Conservation (phyloP, 805 yeast genomes). For the Yarrowia hollandica region DNA sequence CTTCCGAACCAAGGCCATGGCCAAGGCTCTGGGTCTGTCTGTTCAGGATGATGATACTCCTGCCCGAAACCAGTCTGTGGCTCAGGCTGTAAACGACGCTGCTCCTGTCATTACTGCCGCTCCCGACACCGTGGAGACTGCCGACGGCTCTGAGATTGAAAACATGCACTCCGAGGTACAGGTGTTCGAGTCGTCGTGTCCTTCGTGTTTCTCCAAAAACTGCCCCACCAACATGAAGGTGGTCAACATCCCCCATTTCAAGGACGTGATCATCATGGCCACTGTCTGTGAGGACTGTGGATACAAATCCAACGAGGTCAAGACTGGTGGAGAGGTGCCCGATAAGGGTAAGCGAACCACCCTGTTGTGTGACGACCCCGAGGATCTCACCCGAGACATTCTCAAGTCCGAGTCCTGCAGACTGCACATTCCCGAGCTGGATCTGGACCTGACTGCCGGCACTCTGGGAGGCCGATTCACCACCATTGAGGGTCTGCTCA, state of each 20-base stretch:
- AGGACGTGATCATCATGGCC: slow-evolving; percentile 95
- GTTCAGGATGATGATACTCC: slow-evolving; percentile 58
- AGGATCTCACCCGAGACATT: slow-evolving; percentile 91
- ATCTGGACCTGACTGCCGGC: slow-evolving; percentile 89
- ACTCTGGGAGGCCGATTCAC: slow-evolving; percentile 98
- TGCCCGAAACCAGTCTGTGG: slow-evolving; percentile 40
- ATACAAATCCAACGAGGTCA: slow-evolving; percentile 94
- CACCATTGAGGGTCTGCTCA: slow-evolving; percentile 88
- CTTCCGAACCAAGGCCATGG: slow-evolving; percentile 82
- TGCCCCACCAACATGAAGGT: slow-evolving; percentile 96
- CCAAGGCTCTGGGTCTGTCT: slow-evolving; percentile 76
- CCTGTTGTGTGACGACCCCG: slow-evolving; percentile 78
- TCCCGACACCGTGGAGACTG: slow-evolving; percentile 34
- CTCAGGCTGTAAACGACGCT: slow-evolving; percentile 37
- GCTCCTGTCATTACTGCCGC: slow-evolving; percentile 41
- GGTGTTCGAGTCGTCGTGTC: slow-evolving; percentile 88
- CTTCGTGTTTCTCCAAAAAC: slow-evolving; percentile 69
- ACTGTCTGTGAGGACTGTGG: slow-evolving; percentile 93
- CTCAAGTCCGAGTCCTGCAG: slow-evolving; percentile 94
- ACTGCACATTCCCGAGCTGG: slow-evolving; percentile 79
- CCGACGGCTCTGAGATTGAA: slow-evolving; percentile 74
- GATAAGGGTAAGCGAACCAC: slow-evolving; percentile 74
- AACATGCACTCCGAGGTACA: slow-evolving; percentile 89
- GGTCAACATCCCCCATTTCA: slow-evolving; percentile 95
- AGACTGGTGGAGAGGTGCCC: slow-evolving; percentile 97